Percentiles rank a stretch among this genome's conserved stretches.
Conservation (phyloP, 2,329 filamentous ascomycete species). For the Cercospora zeina region DNA sequence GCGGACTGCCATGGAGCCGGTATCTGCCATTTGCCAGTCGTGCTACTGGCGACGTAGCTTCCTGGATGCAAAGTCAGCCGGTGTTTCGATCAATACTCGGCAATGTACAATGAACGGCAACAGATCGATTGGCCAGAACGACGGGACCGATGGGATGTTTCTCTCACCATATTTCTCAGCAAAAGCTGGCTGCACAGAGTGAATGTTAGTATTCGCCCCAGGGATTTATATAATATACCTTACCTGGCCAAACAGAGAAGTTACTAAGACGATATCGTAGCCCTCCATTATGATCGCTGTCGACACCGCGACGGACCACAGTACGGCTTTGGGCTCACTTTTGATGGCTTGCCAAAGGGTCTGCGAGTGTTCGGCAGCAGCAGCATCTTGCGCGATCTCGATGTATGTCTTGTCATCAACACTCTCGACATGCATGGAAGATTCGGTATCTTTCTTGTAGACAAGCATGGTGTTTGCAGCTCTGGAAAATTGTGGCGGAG, state of each 20-base stretch:
- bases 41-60: constrained; percentile 3
- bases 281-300: constrained; percentile 58
- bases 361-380: constrained; percentile 24
- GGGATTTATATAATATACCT: neutral
- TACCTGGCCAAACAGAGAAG: constrained; percentile 7
- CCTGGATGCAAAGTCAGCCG: neutral
- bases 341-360: constrained; percentile 40
- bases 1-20: constrained; percentile 41
- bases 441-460: neutral
- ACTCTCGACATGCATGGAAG: constrained; percentile 3
- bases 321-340: constrained; percentile 47
- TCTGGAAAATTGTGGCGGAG: neutral
- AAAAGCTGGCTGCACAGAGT: constrained; percentile 44
- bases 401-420: constrained; percentile 13
- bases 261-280: constrained; percentile 54
- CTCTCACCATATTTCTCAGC: constrained; percentile 45
- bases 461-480: neutral
- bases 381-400: constrained; percentile 21
- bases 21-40: constrained; percentile 29
- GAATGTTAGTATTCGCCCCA: no score
- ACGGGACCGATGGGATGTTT: no score
- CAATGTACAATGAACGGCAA: neutral
- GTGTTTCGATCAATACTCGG: neutral
- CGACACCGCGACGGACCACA: constrained; percentile 60
- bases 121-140: neutral